These are phyloP conservation scores for Isabelozyma gotoi DNA, from an alignment of 805 yeast species.

Conservation along the genomic window DNA sequence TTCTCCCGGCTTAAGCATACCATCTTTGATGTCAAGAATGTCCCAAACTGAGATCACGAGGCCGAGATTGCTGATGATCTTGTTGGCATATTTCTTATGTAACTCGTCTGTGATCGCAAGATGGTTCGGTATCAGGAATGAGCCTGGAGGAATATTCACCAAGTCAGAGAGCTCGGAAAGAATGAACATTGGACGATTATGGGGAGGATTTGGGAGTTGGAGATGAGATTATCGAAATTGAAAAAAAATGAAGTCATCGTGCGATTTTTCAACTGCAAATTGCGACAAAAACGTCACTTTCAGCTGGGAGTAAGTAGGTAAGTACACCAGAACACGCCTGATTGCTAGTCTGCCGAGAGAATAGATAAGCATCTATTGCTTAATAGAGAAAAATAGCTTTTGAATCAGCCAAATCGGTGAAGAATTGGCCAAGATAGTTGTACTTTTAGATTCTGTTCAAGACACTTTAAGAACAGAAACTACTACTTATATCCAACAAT, in stretches of 20 bases:
- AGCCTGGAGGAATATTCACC: conserved; percentile 83
- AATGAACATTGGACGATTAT: conserved; percentile 89
- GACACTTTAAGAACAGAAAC: no score
- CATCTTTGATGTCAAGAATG: conserved; percentile 77
- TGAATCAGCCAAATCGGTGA: no score
- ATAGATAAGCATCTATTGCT: no score
- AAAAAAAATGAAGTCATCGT: background rate
- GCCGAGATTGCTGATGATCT: conserved; percentile 81
- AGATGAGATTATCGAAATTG: background rate
- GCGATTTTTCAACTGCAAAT: background rate
- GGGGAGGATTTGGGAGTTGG: background rate
- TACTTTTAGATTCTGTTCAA: no score
- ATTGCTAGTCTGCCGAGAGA: no score
- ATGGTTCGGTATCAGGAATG: conserved; percentile 69
- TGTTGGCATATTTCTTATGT: conserved; percentile 82
- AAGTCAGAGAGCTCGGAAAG: conserved; percentile 79
- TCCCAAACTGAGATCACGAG: conserved; percentile 86
- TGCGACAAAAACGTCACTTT: background rate
- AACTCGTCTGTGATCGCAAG: conserved; percentile 78
- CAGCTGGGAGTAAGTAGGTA: no score
- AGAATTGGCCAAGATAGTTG: no score
- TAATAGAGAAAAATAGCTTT: no score
- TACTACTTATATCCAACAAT: no score
- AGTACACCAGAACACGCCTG: no score
- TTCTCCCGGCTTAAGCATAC: conserved; percentile 89